These are phyloP conservation scores for Umbelopsis ramanniana DNA, from an alignment of 192 early-diverging fungal species.

Conservation along the genomic window DNA sequence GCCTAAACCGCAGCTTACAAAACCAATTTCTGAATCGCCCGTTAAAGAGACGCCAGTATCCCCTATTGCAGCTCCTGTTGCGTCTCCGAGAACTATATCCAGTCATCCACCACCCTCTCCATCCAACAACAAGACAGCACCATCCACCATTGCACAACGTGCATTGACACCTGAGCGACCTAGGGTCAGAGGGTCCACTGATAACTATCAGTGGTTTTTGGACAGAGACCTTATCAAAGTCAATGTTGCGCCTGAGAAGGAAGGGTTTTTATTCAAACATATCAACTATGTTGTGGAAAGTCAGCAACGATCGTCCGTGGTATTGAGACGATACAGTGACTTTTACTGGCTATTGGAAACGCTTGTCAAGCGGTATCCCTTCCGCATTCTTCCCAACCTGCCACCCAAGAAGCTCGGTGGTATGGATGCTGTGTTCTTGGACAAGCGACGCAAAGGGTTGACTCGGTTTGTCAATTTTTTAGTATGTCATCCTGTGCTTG, in stretches of 20 bases:
- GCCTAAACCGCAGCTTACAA: too few relatives aligned
- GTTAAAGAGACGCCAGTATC: neutral
- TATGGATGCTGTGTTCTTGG: slow-evolving; percentile 72
- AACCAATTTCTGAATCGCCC: neutral
- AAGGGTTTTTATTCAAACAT: slow-evolving; percentile 78
- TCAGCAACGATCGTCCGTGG: slow-evolving; percentile 57
- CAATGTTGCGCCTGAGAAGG: slow-evolving; percentile 51
- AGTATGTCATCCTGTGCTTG: slow-evolving; percentile 71
- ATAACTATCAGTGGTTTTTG: slow-evolving; percentile 58
- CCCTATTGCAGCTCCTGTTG: neutral
- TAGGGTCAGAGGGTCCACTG: slow-evolving; percentile 27
- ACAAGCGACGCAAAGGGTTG: slow-evolving; percentile 67
- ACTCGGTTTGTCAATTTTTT: slow-evolving; percentile 72
- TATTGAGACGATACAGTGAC: slow-evolving; percentile 88
- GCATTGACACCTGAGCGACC: neutral
- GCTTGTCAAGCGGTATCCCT: slow-evolving; percentile 80
- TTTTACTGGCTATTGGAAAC: slow-evolving; percentile 89
- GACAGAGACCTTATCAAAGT: slow-evolving; percentile 61
- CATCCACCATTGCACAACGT: neutral
- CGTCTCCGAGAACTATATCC: neutral
- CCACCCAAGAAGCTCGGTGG: slow-evolving; percentile 90
- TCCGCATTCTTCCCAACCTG: slow-evolving; percentile 77
- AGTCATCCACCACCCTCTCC: neutral
- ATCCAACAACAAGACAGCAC: neutral
- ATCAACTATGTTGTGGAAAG: slow-evolving; percentile 89